These are phyloP conservation scores for Neocatenulostroma microsporum DNA, from an alignment of 2,329 filamentous ascomycete genomes.

Conservation along the genomic window DNA sequence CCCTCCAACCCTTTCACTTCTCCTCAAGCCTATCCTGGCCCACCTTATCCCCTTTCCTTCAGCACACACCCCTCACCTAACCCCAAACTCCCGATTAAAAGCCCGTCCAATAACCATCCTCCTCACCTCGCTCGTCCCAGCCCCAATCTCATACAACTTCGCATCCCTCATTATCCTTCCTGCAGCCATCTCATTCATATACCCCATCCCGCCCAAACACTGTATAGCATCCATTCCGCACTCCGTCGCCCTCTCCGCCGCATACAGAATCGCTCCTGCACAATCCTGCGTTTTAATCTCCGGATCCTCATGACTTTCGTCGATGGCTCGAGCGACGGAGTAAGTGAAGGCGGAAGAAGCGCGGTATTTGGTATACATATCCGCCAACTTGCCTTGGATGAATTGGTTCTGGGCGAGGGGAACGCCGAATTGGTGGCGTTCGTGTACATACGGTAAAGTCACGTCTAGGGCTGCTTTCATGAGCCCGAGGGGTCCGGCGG, in stretches of 20 bases:
- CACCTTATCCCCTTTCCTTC: too few species aligned
- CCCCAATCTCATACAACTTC: slow-evolving; percentile 91
- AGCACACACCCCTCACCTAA: slow-evolving; percentile 4
- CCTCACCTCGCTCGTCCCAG: slow-evolving; percentile 88
- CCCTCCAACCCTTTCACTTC: too few species aligned
- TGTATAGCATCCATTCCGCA: slow-evolving; percentile 83
- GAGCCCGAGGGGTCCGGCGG: slow-evolving; percentile 80
- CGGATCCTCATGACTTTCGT: slow-evolving; percentile 46
- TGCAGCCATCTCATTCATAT: slow-evolving; percentile 89
- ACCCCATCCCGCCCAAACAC: slow-evolving; percentile 88
- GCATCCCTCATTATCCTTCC: slow-evolving; percentile 72
- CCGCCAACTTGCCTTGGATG: slow-evolving; percentile 83
- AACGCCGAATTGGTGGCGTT: slow-evolving; percentile 75
- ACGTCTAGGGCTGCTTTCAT: slow-evolving; percentile 91
- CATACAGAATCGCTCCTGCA: slow-evolving; percentile 87
- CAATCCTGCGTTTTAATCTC: slow-evolving; percentile 80
- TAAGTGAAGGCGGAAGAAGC: slow-evolving; percentile 84
- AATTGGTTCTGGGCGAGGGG: slow-evolving; percentile 91
- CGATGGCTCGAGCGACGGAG: slow-evolving; percentile 67
- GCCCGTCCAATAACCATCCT: slow-evolving; percentile 89
- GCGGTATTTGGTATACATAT: slow-evolving; percentile 94
- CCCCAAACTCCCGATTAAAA: slow-evolving; percentile 78
- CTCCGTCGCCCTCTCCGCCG: slow-evolving; percentile 83
- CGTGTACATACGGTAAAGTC: slow-evolving; percentile 79
- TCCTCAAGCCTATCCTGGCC: not conserved